These are phyloP conservation scores for Aspergillus texensis DNA, from an alignment of 2,329 filamentous ascomycete species.

Conservation along the genomic window DNA sequence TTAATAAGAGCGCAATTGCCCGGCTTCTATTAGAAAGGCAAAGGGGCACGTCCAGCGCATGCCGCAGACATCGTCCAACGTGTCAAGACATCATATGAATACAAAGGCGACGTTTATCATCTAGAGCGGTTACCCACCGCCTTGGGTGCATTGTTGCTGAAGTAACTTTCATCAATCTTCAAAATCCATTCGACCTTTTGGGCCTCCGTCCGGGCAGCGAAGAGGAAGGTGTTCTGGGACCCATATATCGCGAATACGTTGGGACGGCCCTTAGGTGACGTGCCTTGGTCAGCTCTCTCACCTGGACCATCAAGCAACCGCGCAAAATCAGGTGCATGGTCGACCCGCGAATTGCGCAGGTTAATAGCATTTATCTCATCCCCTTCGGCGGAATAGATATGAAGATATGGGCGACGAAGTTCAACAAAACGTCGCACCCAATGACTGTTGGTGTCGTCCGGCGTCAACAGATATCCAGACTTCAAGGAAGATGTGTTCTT, in stretches of 20 bases:
- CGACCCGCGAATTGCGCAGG: slow-evolving; percentile 84
- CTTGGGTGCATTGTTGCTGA: slow-evolving; percentile 42
- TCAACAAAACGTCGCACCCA: slow-evolving; percentile 96
- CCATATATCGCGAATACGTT: slow-evolving; percentile 95
- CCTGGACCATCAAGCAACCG: slow-evolving; percentile 65
- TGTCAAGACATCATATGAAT: slow-evolving; percentile 16
- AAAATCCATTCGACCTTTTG: slow-evolving; percentile 98
- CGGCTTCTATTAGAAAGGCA: neutral
- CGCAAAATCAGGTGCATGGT: slow-evolving; percentile 86
- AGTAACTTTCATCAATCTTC: slow-evolving; percentile 83
- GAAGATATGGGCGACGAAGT: slow-evolving; percentile 85
- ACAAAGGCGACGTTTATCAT: slow-evolving; percentile 17
- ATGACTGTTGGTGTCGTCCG: slow-evolving; percentile 72
- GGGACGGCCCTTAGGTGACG: slow-evolving; percentile 52
- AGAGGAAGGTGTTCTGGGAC: slow-evolving; percentile 91
- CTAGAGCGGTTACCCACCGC: slow-evolving; percentile 27
- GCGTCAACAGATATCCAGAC: slow-evolving; percentile 83
- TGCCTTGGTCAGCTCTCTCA: slow-evolving; percentile 37
- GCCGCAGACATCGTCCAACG: slow-evolving; percentile 8
- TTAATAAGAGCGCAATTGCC: neutral
- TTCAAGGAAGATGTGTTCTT: slow-evolving; percentile 84
- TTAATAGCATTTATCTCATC: slow-evolving; percentile 91
- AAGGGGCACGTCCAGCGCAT: slow-evolving; percentile 10
- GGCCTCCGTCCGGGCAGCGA: slow-evolving; percentile 82
- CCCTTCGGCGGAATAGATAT: slow-evolving; percentile 84